These are phyloP conservation scores for Rhizophagus clarus DNA, from an alignment of 192 early-diverging fungal genomes.

Conservation along the genomic window DNA sequence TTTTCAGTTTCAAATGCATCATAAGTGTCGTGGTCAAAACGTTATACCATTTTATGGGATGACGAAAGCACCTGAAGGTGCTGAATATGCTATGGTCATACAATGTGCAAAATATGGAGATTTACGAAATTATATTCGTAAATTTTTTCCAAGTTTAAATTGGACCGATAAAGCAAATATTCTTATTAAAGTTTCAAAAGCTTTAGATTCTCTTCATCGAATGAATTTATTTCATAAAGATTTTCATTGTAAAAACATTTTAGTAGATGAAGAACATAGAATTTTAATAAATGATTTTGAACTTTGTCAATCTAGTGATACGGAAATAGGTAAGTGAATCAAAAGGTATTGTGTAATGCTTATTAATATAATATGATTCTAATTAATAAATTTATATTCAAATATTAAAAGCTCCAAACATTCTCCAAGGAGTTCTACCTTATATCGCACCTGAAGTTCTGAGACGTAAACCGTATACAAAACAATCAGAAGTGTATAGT, in stretches of 20 bases:
- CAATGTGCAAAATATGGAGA: not conserved
- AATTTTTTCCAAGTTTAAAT: not conserved
- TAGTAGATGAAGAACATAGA: not conserved
- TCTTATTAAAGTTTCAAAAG: not conserved
- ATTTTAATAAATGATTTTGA: slow-evolving; percentile 40
- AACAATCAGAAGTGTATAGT: slow-evolving; percentile 44
- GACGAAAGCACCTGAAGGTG: not conserved
- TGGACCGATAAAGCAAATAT: not conserved
- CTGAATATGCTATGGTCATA: not conserved
- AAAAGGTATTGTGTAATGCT: not conserved
- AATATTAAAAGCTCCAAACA: not conserved
- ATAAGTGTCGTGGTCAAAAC: not conserved
- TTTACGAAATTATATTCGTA: not conserved
- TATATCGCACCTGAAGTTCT: slow-evolving; percentile 46
- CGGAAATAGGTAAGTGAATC: slow-evolving; percentile 36
- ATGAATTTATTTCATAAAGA: not conserved
- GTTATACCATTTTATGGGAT: not conserved
- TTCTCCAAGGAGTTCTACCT: slow-evolving; percentile 39
- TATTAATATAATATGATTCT: not conserved
- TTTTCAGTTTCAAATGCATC: not conserved
- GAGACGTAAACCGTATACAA: slow-evolving; percentile 34
- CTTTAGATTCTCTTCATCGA: not conserved
- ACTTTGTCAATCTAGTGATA: slow-evolving; percentile 34
- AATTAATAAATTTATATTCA: not conserved
- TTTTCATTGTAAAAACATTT: slow-evolving; percentile 12